Evolutionary conservation across 495 filamentous ascomycete genomes (phyloP), one percentile per base, ranked within the genome.

Genomic region (Symbiotaphrina buchneri): DNA sequence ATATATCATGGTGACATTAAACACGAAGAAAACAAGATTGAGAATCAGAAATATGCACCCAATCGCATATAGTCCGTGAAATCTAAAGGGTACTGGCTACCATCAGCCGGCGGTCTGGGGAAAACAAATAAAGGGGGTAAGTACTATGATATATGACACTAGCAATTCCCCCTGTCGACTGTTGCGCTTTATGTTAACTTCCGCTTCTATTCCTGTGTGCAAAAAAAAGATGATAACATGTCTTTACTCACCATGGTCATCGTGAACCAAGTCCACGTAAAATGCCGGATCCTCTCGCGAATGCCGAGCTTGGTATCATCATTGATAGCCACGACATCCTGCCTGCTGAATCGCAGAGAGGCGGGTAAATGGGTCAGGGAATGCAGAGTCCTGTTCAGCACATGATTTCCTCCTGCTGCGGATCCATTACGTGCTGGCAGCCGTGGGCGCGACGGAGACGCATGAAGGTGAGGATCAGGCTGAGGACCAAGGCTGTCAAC

Each of bases 141-240:
- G 39, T 60, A 80, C 76, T 60, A 15, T 61, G 56, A 42, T 74
- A 61, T 31, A 87, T 44, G 7, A 81, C 74, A 52, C 84, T 87
- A 6, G 79, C 72, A 36, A 91, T 55, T 0, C 81, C 81, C 8
- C 80, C 81, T 0, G 81, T 87, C 2, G 80, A 79, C 78, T 83
- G 83, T 10, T 36, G 31, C 38, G 31, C 31, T 13, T 20, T 27
- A 22, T 21, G 34, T 26, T 31, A 30, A 20, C 36, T 38, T 10
- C 7, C 10, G 5, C n/a, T 15, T 30, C 18, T 23, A 8, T 1
- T 4, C 10, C 18, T n/a, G n/a, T 1, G 6, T 32, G 5, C 2
- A 30, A 2, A 10, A 8, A 13, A 1, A 10, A 30, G 8, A 30
- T 14, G 13, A 13, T 10, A 30, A 18, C 8, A 30, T 30, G 14